Evolutionary conservation across 352 stramenopile genomes (phyloP).

Genomic region (Globisporangium cylindrosporum): DNA sequence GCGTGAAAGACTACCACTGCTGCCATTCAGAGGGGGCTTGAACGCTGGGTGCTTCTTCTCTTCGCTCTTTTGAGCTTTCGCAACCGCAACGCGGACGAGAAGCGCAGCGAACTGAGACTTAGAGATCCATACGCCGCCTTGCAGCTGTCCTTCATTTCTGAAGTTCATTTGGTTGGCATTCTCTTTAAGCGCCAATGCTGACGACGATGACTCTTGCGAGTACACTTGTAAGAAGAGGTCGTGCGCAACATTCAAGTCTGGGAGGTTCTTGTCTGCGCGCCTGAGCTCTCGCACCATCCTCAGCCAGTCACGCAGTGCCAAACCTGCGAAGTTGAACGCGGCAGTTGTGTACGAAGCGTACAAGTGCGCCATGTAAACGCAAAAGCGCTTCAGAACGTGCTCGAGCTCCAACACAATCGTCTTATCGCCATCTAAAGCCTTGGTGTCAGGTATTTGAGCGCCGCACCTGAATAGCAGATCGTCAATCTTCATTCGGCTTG

Average conservation of each 20-base stretch:
- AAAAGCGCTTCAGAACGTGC: conserved; percentile 37
- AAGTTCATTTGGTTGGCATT: background rate
- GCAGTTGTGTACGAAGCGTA: conserved; percentile 36
- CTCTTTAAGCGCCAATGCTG: background rate
- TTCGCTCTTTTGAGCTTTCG: background rate
- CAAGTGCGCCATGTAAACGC: conserved; percentile 38
- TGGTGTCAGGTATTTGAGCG: background rate
- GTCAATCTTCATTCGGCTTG: conserved; percentile 4
- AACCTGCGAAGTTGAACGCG: conserved; percentile 24
- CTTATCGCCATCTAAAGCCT: background rate
- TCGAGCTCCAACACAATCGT: conserved; percentile 26
- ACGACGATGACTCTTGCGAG: background rate
- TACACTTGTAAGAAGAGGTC: conserved; percentile 13
- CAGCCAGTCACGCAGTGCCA: conserved; percentile 27
- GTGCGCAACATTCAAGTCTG: background rate
- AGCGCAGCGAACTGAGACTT: conserved; percentile 19
- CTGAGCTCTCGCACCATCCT: conserved; percentile 32
- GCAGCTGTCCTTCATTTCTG: background rate
- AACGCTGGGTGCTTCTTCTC: conserved; percentile 4
- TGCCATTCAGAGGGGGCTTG: background rate
- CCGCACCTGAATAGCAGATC: conserved; percentile 1
- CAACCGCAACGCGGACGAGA: conserved; percentile 12
- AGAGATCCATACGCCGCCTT: conserved; percentile 12
- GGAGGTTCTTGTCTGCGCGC: conserved; percentile 28
- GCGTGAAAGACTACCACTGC: background rate